Conservation (phyloP, 2,329 filamentous ascomycete species). For the Aphanocladium album region DNA sequence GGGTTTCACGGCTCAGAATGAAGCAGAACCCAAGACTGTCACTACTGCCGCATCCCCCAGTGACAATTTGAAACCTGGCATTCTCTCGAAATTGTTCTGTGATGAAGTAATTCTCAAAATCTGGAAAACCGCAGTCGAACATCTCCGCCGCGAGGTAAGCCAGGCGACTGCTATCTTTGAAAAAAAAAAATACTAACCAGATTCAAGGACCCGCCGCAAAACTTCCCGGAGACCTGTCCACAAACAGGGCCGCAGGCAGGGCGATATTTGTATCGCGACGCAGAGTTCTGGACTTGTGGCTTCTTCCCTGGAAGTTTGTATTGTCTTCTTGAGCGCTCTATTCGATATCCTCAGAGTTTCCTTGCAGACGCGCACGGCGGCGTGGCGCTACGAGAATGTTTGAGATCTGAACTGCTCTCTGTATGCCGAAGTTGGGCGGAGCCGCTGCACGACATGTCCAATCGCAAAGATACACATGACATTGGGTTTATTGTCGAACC, state of each 20-base stretch:
- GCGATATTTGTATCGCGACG: conserved; percentile 24
- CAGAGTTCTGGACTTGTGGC: conserved; percentile 38
- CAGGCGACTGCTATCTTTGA: not conserved
- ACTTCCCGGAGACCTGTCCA: conserved; percentile 29
- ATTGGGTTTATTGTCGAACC: conserved; percentile 50
- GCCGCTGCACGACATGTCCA: conserved; percentile 32
- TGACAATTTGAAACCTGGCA: too few species aligned
- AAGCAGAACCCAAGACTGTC: not conserved
- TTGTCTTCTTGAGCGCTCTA: conserved; percentile 28
- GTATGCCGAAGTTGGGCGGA: conserved; percentile 27
- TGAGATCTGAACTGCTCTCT: conserved; percentile 15
- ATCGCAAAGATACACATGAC: conserved; percentile 47
- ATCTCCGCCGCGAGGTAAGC: conserved; percentile 10
- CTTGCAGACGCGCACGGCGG: not conserved
- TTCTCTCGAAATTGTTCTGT: not conserved
- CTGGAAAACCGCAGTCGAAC: conserved; percentile 15
- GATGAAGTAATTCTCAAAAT: conserved; percentile 3
- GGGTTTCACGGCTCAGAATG: not conserved
- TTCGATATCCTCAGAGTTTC: conserved; percentile 25
- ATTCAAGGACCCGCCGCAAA: conserved; percentile 2
- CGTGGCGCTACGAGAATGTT: not conserved
- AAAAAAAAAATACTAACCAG: not conserved
- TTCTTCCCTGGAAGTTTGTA: conserved; percentile 37
- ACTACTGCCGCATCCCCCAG: too few species aligned
- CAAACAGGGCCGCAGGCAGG: conserved; percentile 23